phyloP scores from a whole-genome alignment of 345 rosid genomes.

The Arabidopsis suecica region DNA sequence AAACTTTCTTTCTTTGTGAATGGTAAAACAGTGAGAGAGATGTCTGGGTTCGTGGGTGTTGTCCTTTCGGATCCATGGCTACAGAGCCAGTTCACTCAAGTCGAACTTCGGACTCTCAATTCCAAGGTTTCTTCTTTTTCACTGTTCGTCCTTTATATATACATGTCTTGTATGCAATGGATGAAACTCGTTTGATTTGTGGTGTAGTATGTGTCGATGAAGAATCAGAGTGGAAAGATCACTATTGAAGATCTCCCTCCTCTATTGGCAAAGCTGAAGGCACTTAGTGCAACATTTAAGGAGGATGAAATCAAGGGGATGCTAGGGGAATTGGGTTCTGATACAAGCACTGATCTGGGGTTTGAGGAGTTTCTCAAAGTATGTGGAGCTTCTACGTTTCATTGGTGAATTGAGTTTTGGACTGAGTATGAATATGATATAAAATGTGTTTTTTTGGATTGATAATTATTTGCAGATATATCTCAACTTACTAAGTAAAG shows the following conservation, averaged over 20 bases:
- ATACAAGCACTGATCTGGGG: slow-evolving; percentile 54
- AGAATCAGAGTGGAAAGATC: slow-evolving; percentile 70
- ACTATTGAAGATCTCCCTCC: slow-evolving; percentile 65
- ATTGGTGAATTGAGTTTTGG: background rate
- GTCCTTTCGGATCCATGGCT: slow-evolving; percentile 83
- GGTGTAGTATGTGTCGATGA: slow-evolving; percentile 59
- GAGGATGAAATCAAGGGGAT: slow-evolving; percentile 69
- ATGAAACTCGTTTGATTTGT: slow-evolving; percentile 6
- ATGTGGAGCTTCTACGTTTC: slow-evolving; percentile 29
- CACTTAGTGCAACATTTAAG: slow-evolving; percentile 54
- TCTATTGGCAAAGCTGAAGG: slow-evolving; percentile 68
- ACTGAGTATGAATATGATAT: slow-evolving; percentile 15
- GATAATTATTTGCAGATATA: slow-evolving; percentile 60
- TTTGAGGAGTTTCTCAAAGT: slow-evolving; percentile 90
- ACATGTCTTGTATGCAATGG: background rate
- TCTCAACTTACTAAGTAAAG: slow-evolving; percentile 65
- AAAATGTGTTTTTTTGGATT: slow-evolving; percentile 36
- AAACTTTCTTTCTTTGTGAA: slow-evolving; percentile 14
- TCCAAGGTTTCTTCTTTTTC: slow-evolving; percentile 56
- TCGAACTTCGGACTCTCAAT: slow-evolving; percentile 84
- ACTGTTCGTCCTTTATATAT: background rate
- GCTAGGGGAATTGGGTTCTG: slow-evolving; percentile 52
- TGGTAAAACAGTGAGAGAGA: slow-evolving; percentile 59
- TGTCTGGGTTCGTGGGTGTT: slow-evolving; percentile 79
- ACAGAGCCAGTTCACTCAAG: slow-evolving; percentile 88